Base-by-base conservation (phyloP, 805 yeast species). In the Wickerhamomyces tratensis region DNA sequence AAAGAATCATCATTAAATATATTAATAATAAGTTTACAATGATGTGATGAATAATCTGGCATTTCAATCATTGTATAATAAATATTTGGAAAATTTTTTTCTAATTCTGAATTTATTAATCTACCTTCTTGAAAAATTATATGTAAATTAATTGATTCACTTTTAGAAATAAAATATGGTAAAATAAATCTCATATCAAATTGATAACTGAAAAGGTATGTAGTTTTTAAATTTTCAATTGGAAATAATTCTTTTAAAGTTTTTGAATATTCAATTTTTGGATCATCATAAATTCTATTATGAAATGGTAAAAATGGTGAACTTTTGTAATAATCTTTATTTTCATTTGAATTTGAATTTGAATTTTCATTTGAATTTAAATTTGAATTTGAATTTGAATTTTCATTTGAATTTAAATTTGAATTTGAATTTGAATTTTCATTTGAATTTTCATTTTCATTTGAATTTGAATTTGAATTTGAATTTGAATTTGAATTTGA, bases 21-120 rank as follows among this genome's bases (percentile, higher is more conserved):
- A 51, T 81, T 81, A 12, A 82, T 61, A 68, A 82, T 76, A 72
- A 82, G 61, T 53, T 82, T 82, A 1, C 86, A 70, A 55, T 82
- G 91, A 56, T 82, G 88, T 4, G 71, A 64, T 0, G 74, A 60
- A 50, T 47, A 72, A 15, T 61, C 67, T 7, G 63, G 59, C 64
- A 66, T 62, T 2, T 39, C 9, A 1, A 71, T 64, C 36, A 59
- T 59, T 7, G 66, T 40, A 2, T 52, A 35, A 25, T 46, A 41
- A 7, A 55, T 25, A 35, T 50, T 53, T 13, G 41, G 30, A 15
- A 48, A 39, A 2, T 46, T 27, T 14, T 30, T 2, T 14, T 38
- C 36, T 12, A 43, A 13, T 5, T 39, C 38, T 2, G 40, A 39
- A 31, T 51, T 57, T 1, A 41, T 2, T 2, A 65, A 41, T 1